Evolutionary conservation across 2,329 filamentous ascomycete genomes (phyloP), one percentile per base, ranked within the genome.

Genomic region (Sclerotinia borealis): DNA sequence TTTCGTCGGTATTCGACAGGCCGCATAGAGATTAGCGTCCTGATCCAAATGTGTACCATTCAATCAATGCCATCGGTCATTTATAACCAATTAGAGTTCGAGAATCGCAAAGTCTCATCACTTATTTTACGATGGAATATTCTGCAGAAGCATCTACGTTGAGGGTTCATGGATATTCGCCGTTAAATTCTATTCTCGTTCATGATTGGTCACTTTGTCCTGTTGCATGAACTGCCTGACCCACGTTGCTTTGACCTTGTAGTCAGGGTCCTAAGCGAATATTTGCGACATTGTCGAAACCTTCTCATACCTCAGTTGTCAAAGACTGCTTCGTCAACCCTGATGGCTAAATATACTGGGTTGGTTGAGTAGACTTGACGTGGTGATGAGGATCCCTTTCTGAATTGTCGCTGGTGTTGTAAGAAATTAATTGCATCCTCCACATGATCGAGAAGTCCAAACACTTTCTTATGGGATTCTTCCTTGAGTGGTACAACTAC

Each of bases 211-310:
- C 29, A 9, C 13, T 59, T 36, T 13, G 43, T 50, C 27, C 17
- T 59, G 54, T 67, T 61, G 68, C 68, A 71, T 68, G 64, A 68
- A 65, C 66, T 37, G 60, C 50, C 52, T 50, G 60, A 50, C 59
- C 66, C 61, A 56, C 60, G 47, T 52, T 63, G 64, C 45, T 65
- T 55, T 45, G 62, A 63, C 41, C 48, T 47, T 45, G 47, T 48
- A 51, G n/a, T 52, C 39, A 27, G 47, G 31, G 45, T 39, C 52
- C 27, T 70, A 70, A 72, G 72, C 72, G 72, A 73, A 60, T 22
- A 48, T 66, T 67, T 72, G 71, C 68, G 68, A 72, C 72, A 66
- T 65, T 64, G 63, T 63, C 72, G 72, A 72, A 73, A 73, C 71
- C 65, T 62, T 63, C 70, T 72, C 65, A 66, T 61, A 58, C 25